These are phyloP conservation scores for Micractinium conductrix DNA, from an alignment of 139 green algal species.

Conservation along the genomic window DNA sequence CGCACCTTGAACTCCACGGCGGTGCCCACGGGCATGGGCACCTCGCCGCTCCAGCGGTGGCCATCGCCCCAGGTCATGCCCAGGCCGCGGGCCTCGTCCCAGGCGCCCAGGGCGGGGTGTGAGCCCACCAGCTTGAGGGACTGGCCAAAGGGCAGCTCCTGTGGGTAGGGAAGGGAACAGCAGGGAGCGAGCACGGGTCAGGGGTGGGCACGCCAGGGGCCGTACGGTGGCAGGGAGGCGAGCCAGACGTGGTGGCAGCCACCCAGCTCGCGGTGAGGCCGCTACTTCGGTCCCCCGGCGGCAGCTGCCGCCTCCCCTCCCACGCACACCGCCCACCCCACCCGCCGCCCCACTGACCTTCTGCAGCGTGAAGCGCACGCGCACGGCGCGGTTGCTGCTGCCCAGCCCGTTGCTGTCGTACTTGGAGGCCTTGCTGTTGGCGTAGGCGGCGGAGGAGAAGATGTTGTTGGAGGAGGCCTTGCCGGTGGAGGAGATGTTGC, in stretches of 20 bases:
- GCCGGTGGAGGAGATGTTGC: background rate
- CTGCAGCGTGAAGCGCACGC: constrained; percentile 2
- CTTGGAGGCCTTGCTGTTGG: background rate
- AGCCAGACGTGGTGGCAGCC: too few species aligned
- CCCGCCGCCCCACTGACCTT: background rate
- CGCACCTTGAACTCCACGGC: constrained; percentile 33
- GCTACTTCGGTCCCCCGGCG: too few species aligned
- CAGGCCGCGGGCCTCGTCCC: constrained; percentile 6
- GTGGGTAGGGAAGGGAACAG: background rate
- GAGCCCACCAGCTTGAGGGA: constrained; percentile 28
- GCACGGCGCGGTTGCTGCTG: background rate
- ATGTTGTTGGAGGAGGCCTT: background rate
- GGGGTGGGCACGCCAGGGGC: too few species aligned
- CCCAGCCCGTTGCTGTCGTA: background rate
- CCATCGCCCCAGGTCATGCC: constrained; percentile 21
- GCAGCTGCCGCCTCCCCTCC: too few species aligned
- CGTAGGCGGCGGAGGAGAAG: background rate
- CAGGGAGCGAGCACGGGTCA: too few species aligned
- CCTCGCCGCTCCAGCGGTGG: constrained; percentile 7
- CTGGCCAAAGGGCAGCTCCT: constrained; percentile 29
- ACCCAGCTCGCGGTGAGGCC: too few species aligned
- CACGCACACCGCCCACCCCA: too few species aligned
- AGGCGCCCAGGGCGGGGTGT: constrained; percentile 20
- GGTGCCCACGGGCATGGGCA: constrained; percentile 5
- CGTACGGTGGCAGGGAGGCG: too few species aligned